Percentiles rank a stretch among this genome's conserved stretches.
Evolutionary conservation across 345 rosid genomes (phyloP).

Genomic region (Salix suchowensis): DNA sequence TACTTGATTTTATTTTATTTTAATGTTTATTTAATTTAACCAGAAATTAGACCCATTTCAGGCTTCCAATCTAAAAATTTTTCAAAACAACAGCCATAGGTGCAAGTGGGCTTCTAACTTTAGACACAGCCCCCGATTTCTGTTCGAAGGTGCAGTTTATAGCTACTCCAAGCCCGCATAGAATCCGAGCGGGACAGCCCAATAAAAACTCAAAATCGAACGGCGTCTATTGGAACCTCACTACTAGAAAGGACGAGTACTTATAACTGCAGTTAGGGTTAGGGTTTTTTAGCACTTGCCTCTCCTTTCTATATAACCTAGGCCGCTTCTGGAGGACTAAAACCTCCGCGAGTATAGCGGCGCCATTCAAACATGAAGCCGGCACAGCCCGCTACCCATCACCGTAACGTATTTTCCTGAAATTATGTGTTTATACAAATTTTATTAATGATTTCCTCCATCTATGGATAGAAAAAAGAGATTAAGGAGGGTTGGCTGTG

Average conservation of each 20-base stretch:
- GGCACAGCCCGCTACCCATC: background rate
- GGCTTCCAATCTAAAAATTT: too few relatives aligned
- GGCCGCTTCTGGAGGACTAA: background rate
- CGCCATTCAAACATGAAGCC: background rate
- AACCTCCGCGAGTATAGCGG: background rate
- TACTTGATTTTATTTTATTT: too few relatives aligned
- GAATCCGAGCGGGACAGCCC: background rate
- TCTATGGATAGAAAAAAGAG: background rate
- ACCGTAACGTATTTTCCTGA: background rate
- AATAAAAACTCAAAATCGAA: background rate
- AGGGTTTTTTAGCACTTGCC: background rate
- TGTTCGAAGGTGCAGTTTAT: background rate
- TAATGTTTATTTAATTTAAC: too few relatives aligned
- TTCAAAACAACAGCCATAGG: too few relatives aligned
- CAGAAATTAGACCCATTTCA: too few relatives aligned
- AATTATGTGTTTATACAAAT: background rate
- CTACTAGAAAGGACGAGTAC: too few relatives aligned
- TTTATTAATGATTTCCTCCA: background rate
- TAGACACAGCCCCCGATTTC: background rate
- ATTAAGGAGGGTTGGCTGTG: constrained; percentile 1
- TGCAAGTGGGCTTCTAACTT: background rate
- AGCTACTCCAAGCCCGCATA: background rate
- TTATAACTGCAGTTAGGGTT: background rate
- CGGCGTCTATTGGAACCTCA: background rate
- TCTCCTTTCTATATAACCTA: background rate